Conservation (phyloP, 257 asterid species). For the Solanum sitiens region DNA sequence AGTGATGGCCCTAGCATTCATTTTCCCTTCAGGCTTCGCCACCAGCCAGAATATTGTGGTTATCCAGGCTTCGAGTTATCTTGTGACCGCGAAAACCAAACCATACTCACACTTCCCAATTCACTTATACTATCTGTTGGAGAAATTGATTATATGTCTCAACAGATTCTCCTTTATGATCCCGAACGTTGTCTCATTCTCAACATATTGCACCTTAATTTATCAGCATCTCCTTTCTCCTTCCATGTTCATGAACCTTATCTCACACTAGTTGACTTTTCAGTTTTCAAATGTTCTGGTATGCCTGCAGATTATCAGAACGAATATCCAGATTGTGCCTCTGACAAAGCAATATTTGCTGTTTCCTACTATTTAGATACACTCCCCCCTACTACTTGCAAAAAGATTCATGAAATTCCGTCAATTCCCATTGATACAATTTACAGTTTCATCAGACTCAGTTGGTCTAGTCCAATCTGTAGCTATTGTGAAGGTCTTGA, state of each 20-base stretch:
- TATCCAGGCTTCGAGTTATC: not conserved
- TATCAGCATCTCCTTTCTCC: not conserved
- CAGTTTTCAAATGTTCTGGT: not conserved
- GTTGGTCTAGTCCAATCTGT: not conserved
- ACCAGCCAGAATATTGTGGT: not conserved
- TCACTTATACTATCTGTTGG: not conserved
- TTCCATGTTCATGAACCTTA: not conserved
- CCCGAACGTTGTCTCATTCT: not conserved
- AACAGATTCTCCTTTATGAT: not conserved
- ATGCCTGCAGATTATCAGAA: accelerated
- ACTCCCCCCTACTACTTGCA: not conserved
- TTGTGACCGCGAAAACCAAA: not conserved
- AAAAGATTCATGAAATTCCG: not conserved
- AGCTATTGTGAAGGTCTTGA: not conserved
- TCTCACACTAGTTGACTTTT: not conserved
- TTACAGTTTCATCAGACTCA: accelerated
- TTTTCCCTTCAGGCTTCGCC: not conserved
- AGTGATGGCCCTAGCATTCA: not conserved
- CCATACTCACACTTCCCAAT: not conserved
- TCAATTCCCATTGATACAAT: not conserved
- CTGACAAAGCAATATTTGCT: not conserved
- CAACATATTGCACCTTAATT: not conserved
- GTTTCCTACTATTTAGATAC: not conserved
- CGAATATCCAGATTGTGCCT: not conserved
- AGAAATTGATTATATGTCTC: not conserved